These are phyloP conservation scores for Carpinus fangiana DNA, from an alignment of 306 rosid genomes.

Conservation along the genomic window DNA sequence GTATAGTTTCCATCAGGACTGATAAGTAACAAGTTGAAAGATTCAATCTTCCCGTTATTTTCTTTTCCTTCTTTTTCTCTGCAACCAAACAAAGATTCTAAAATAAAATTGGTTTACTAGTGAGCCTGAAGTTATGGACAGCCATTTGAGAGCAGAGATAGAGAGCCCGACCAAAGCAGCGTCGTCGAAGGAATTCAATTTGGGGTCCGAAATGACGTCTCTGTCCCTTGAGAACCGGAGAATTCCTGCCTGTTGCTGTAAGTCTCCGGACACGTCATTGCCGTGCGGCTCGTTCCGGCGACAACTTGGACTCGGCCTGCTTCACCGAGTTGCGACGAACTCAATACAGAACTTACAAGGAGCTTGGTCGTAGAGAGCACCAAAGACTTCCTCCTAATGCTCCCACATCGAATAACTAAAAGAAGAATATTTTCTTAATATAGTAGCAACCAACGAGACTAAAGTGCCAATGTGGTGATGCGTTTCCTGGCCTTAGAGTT, in stretches of 20 bases:
- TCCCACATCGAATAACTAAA: not conserved
- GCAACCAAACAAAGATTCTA: not conserved
- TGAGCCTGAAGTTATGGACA: constrained; percentile 68
- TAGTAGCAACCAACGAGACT: fast-evolving
- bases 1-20: not conserved
- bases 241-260: constrained; percentile 58
- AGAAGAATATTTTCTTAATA: not conserved
- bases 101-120: constrained; percentile 32
- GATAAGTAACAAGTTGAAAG: not conserved
- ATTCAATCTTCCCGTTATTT: not conserved
- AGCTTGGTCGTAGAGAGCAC: constrained; percentile 67
- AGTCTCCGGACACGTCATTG: not conserved
- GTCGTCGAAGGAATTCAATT: constrained; percentile 52
- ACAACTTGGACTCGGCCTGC: constrained; percentile 4
- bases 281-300: not conserved
- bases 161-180: constrained; percentile 72
- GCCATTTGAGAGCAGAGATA: constrained; percentile 57
- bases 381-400: constrained; percentile 68
- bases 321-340: constrained; percentile 24
- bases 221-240: constrained; percentile 45
- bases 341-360: constrained; percentile 50
- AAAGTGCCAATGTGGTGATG: fast-evolving
- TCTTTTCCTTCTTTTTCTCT: not conserved
- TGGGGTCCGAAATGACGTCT: constrained; percentile 23
- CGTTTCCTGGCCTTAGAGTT: too few species aligned